Percentiles rank a stretch among this genome's conserved stretches.
Evolutionary conservation across 139 green algal genomes (phyloP).

Genomic region (Chlamydomonas applanata): DNA sequence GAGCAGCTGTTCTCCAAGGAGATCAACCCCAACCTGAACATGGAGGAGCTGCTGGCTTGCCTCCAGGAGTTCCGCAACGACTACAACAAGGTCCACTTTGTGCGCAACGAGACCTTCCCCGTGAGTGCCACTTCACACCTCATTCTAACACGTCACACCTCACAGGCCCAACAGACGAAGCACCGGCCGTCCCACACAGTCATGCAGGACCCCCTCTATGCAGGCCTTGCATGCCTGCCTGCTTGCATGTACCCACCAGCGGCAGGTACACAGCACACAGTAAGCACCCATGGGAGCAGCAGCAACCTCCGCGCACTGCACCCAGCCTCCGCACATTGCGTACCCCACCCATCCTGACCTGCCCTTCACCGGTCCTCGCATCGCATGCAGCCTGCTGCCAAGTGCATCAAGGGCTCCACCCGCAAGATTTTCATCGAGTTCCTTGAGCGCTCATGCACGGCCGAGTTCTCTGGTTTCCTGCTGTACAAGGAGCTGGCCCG

Average conservation of each 20-base stretch:
- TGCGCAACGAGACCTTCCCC: conserved; percentile 94
- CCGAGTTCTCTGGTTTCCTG: conserved; percentile 98
- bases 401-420: not conserved
- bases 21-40: conserved; percentile 91
- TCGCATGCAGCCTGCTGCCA: not conserved
- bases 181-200: too few relatives aligned
- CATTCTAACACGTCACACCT: too few relatives aligned
- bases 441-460: conserved; percentile 97
- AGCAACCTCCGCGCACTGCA: not conserved
- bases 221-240: too few relatives aligned
- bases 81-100: conserved; percentile 99
- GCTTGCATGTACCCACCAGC: too few relatives aligned
- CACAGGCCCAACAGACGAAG: too few relatives aligned
- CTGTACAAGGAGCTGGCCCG: conserved; percentile 99
- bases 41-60: conserved; percentile 81
- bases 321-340: not conserved
- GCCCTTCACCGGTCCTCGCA: not conserved
- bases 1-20: conserved; percentile 91
- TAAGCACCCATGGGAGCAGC: not conserved
- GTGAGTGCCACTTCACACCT: conserved; percentile 22
- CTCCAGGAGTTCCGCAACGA: conserved; percentile 91
- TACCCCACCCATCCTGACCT: not conserved
- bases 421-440: conserved; percentile 98
- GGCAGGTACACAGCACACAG: too few relatives aligned
- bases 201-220: too few relatives aligned